These are phyloP conservation scores for Cladorrhinum samala DNA, from an alignment of 495 filamentous ascomycete genomes.

Conservation along the genomic window DNA sequence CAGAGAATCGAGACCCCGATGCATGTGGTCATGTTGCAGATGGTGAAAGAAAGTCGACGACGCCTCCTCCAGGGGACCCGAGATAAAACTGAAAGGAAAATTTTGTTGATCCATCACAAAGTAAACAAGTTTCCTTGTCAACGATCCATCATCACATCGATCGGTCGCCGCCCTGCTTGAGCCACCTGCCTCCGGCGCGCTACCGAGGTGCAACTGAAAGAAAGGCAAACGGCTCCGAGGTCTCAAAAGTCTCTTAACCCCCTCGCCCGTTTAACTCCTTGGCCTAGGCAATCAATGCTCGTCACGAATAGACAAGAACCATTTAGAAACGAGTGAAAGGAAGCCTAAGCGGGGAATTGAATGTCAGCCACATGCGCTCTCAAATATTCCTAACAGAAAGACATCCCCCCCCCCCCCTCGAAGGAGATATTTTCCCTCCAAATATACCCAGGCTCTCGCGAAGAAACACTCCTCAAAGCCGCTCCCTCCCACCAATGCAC, in stretches of 20 bases:
- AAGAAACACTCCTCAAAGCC: neutral
- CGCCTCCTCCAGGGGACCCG: neutral
- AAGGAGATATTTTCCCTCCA: too few relatives aligned
- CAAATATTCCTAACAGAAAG: too few relatives aligned
- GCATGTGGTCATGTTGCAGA: neutral
- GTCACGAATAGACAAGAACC: neutral
- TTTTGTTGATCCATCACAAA: neutral
- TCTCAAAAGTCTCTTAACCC: neutral
- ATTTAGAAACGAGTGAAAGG: slow-evolving; percentile 57
- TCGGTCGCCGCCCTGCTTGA: neutral
- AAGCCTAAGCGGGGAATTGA: slow-evolving; percentile 53
- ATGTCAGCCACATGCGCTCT: too few relatives aligned
- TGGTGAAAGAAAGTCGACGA: neutral
- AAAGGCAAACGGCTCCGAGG: neutral
- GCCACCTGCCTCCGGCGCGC: neutral
- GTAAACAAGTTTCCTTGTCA: too few relatives aligned
- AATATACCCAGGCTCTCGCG: too few relatives aligned
- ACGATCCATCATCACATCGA: too few relatives aligned
- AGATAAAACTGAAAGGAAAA: neutral
- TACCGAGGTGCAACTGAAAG: neutral
- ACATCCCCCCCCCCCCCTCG: too few relatives aligned
- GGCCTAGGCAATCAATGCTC: neutral
- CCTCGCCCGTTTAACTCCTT: too few relatives aligned
- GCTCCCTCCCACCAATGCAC: neutral
- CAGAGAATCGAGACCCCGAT: neutral